Conservation (phyloP, 177 flowering plant genomes). For the Vitis hybrid region DNA sequence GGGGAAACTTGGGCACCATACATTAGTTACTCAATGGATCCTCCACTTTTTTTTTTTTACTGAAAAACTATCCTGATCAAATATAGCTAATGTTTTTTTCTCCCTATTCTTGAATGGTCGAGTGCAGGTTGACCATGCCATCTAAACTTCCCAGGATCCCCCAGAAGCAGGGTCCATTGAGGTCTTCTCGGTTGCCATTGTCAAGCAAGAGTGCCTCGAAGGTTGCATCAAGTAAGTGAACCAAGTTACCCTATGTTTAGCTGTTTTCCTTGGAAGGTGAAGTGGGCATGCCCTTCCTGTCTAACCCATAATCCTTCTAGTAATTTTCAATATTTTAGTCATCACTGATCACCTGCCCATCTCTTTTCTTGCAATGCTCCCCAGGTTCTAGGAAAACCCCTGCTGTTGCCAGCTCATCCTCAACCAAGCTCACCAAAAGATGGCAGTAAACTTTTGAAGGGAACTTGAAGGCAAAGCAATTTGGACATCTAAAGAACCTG, state of each 20-base stretch:
- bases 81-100: neutral
- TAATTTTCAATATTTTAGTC: neutral
- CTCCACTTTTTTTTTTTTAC: too few species aligned
- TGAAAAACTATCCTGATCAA: neutral
- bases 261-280: neutral
- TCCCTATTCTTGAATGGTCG: neutral
- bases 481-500: too few species aligned
- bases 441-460: constrained; percentile 39
- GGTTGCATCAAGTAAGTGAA: constrained; percentile 46
- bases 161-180: constrained; percentile 34
- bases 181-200: constrained; percentile 40
- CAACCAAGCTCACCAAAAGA: constrained; percentile 37
- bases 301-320: too few species aligned
- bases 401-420: constrained; percentile 34
- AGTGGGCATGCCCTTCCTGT: too few species aligned
- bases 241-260: neutral
- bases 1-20: neutral
- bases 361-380: neutral
- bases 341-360: neutral
- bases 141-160: constrained; percentile 61
- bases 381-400: constrained; percentile 44
- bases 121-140: constrained; percentile 11
- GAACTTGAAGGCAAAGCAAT: too few species aligned
- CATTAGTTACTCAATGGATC: neutral
- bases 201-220: constrained; percentile 36